Base-by-base conservation (phyloP, 176 grass and related monocot species). In the Aegilops bicornis region DNA sequence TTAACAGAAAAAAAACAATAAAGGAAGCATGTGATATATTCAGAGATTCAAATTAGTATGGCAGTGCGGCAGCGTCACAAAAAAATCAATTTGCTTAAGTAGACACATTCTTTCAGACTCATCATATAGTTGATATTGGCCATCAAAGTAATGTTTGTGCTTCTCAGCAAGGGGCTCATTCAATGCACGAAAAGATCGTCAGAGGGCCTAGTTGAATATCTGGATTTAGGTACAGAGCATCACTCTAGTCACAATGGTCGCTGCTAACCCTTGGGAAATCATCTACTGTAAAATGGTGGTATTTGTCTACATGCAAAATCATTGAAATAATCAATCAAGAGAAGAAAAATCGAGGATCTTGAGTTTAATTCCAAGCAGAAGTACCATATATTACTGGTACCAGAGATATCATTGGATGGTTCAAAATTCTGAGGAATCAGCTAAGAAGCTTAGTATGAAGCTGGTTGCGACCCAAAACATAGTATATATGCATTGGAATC, bases 101-200 rank as follows among this genome's bases (percentile, higher is more conserved):
- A 76, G 37, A 12, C 48, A 47, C 42, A 14, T 70, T 83, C 73
- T 78, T 88, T 62, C 73, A 61, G 86, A 88, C 43, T 69, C 64
- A 83, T 54, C 23, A 15, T 68, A 23, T 35, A 88, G 73, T 69
- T 1, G 8, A 60, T 88, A 88, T 15, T 0, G 8, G 4, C 0
- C 2, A 69, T 48, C 19, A 78, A 83, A 88, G 5, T 5, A 25
- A 83, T 88, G 80, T 0, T 0, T 20, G 24, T 6, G 0, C 12
- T 24, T 50, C 2, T 6, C n/a, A 68, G 33, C 7, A 10, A 60
- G 1, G 16, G 47, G 63, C 48, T 83, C 80, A 7, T 88, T 88
- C 12, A 45, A 83, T 69, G 72, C 33, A 77, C 17, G 22, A 62
- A 60, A 88, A 82, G 5, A 88, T 48, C 15, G 72, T 33, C 10